Evolutionary conservation across 2,329 filamentous ascomycete species (phyloP), one percentile per base, ranked within the genome.

Genomic region (Cryphonectria carpinicola): DNA sequence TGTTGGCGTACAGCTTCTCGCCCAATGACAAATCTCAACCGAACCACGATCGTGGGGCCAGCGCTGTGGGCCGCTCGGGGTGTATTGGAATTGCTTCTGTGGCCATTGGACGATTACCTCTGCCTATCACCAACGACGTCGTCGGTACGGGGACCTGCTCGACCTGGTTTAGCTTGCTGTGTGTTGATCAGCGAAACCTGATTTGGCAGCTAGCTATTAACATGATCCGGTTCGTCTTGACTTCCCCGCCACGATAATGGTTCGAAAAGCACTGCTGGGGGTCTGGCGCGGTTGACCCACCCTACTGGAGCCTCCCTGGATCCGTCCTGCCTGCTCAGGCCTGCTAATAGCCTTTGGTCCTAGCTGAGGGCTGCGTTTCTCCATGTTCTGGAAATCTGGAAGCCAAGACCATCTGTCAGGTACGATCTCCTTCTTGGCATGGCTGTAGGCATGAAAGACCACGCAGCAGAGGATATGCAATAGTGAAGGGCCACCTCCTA

Each of bases 111-210:
- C 22, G 65, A 19, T 17, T 61, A 52, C 6, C 41, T 22, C 32
- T 58, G 49, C 35, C 35, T 25, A 64, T 66, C 39, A 35, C 65
- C 65, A 66, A 58, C 37, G 52, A 58, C 54, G 13, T 46, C 37
- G 13, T 41, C 46, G 7, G 25, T 22, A 22, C n/a, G 4, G 52
- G 22, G 65, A 69, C 60, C 67, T 69, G 67, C 67, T 65, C 62
- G 37, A 69, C 25, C 5, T 37, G n/a, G 67, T 11, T 69, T 64
- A 60, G 41, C 49, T 49, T 22, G 22, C 13, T 39, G 19, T 39
- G 10, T 19, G 19, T 25, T 46, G n/a, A 60, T 65, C 61, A 25
- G 22, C 43, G 46, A 25, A 28, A 39, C 66, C 58, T 41, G n/a
- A 56, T 52, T 14, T 52, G n/a, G 54, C 66, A 39, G 66, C 43